phyloP scores from a whole-genome alignment of 495 filamentous ascomycete genomes.

The Pyronema omphalodes region DNA sequence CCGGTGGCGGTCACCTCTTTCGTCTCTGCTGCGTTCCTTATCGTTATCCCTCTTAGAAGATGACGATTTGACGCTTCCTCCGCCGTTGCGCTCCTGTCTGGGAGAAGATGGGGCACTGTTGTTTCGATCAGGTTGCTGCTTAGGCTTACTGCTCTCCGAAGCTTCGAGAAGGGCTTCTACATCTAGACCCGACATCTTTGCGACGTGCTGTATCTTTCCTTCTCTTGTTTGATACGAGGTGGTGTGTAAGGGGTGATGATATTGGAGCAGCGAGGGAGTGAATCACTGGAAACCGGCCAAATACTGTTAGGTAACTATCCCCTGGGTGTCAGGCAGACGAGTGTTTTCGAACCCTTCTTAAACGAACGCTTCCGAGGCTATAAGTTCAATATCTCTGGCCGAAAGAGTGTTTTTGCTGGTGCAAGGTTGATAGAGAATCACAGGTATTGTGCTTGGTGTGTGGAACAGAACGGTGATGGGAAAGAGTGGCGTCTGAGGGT shows the following conservation, averaged over 20 bases:
- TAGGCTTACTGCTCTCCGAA: slow-evolving; percentile 45
- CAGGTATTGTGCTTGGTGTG: no score
- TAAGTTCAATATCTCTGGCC: no score
- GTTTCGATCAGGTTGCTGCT: slow-evolving; percentile 40
- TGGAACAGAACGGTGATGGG: no score
- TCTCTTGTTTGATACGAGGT: not conserved
- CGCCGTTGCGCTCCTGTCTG: slow-evolving; percentile 32
- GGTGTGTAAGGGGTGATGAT: not conserved
- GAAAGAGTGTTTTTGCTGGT: no score
- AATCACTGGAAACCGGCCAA: not conserved
- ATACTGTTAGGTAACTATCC: not conserved
- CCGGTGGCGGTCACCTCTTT: slow-evolving; percentile 14
- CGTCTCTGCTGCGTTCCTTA: slow-evolving; percentile 44
- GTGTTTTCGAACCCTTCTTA: slow-evolving; percentile 1
- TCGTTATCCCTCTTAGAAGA: slow-evolving; percentile 31
- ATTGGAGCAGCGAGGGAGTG: not conserved
- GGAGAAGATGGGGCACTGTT: slow-evolving; percentile 29
- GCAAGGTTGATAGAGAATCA: no score
- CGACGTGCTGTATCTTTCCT: not conserved
- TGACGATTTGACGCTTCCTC: slow-evolving; percentile 23
- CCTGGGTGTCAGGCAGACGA: slow-evolving; percentile 1
- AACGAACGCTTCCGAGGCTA: not conserved
- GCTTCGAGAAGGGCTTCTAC: slow-evolving; percentile 89
- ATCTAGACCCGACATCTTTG: slow-evolving; percentile 69
- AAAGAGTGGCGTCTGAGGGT: no score